Evolutionary conservation across 2,329 filamentous ascomycete species (phyloP), one percentile per base, ranked within the genome.

Genomic region (Phialophora macrospora): DNA sequence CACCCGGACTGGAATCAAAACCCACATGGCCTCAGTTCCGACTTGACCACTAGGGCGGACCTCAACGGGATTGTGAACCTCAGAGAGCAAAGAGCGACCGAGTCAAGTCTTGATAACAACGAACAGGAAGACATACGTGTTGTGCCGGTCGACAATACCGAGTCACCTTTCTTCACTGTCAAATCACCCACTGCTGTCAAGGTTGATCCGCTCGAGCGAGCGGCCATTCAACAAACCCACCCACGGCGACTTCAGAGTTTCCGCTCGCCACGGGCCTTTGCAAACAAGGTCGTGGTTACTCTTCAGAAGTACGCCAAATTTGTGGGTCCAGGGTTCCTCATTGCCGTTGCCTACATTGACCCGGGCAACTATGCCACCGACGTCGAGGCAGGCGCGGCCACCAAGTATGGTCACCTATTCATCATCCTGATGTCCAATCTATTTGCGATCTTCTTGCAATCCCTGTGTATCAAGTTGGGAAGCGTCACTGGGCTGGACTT

Each of bases 401-500:
- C 77, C 51, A 77, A 75, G 67, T 83, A 79, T 66, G 75, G 76
- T 44, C 73, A 82, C 38, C 74, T 83, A 9, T 82, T 83, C 68
- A 78, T 82, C 24, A 79, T 82, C 34, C 72, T 82, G 8, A 70
- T 82, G 63, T 81, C 80, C 14, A 83, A 83, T 59, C 66, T 82
- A 5, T 80, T 82, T 70, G 81, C 81, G 4, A 80, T 82, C 52
- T 78, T 82, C 64, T 68, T 82, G 52, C 79, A 83, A 70, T 81
- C 77, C 8, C 74, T 83, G 24, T 82, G 80, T 55, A 79, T 83
- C 76, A 90, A 90, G 74, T 81, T 91, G 5, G 88, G 88, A 34
- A 88, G 87, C 14, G 87, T 91, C 68, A 90, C 85, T 1, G 88
- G 88, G 1, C 77, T 90, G 58, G 88, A 90, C 71, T 80, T 91